These are phyloP conservation scores for Crotalaria pallida DNA, from an alignment of 306 rosid species.

Conservation along the genomic window DNA sequence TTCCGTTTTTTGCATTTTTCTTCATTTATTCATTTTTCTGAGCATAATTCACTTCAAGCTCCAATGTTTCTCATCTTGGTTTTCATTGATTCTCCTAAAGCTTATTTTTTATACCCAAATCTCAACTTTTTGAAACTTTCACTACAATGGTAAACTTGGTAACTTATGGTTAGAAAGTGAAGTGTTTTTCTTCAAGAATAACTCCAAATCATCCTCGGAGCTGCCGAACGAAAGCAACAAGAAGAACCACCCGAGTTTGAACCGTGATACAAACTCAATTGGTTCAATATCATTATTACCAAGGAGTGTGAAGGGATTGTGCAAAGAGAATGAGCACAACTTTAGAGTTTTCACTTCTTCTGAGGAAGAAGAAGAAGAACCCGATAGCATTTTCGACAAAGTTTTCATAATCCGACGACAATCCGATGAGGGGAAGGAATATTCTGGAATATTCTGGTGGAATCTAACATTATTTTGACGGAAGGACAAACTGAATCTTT, in stretches of 20 bases:
- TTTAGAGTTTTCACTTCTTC: constrained; percentile 57
- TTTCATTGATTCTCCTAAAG: background rate
- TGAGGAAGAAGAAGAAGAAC: too few species aligned
- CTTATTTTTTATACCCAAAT: background rate
- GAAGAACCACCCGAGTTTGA: constrained; percentile 17
- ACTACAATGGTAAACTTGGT: background rate
- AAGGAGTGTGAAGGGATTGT: constrained; percentile 64
- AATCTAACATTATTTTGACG: too few species aligned
- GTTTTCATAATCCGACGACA: too few species aligned
- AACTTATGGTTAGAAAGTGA: constrained; percentile 45
- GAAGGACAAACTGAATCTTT: too few species aligned
- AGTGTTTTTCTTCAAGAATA: constrained; percentile 52
- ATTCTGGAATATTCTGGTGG: too few species aligned
- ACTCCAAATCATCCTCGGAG: constrained; percentile 63
- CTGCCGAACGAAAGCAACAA: constrained; percentile 28
- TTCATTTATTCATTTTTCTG: too few species aligned
- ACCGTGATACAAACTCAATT: constrained; percentile 43
- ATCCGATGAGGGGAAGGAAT: too few species aligned
- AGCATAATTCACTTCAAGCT: background rate
- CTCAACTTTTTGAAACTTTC: background rate
- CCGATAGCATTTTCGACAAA: too few species aligned
- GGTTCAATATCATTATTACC: constrained; percentile 58
- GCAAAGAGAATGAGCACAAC: constrained; percentile 62
- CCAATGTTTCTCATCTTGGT: constrained; percentile 3
- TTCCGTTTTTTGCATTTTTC: background rate